Conservation (phyloP, 1,139 yeast genomes). For the Geotrichum fermentans region DNA sequence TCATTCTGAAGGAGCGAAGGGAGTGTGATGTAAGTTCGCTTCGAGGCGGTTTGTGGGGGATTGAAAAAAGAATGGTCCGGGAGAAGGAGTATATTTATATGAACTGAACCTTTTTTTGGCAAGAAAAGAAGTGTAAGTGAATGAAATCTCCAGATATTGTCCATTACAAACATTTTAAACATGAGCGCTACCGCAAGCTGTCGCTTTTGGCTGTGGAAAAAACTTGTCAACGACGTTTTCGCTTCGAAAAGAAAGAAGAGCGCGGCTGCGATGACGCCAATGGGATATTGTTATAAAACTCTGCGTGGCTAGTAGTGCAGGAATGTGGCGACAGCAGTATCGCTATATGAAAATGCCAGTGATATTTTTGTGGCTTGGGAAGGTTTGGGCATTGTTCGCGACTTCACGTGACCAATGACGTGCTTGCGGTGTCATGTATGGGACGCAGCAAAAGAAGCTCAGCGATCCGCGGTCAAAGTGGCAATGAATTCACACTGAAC, state of each 20-base stretch:
- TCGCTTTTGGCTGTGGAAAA: background rate
- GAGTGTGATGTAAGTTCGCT: background rate
- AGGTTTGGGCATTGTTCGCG: background rate
- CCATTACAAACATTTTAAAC: background rate
- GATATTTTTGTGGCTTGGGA: slow-evolving; percentile 4
- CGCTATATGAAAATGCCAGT: too few relatives aligned
- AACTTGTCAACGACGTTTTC: background rate
- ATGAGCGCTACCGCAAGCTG: background rate
- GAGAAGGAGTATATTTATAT: background rate
- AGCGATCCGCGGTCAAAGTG: too few relatives aligned
- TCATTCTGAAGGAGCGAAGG: background rate
- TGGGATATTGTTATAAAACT: background rate
- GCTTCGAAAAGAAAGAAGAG: background rate
- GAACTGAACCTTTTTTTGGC: background rate
- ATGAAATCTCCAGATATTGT: background rate
- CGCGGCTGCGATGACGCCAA: background rate
- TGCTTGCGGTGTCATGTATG: too few relatives aligned
- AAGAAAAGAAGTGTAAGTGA: background rate
- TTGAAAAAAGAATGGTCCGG: background rate
- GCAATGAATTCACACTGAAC: too few relatives aligned
- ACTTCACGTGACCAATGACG: slow-evolving; percentile 4
- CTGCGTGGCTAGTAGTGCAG: too few relatives aligned
- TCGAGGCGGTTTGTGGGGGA: background rate
- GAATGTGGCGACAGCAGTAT: too few relatives aligned
- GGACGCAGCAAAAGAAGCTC: too few relatives aligned